Conservation (phyloP, 805 yeast genomes). For the Candida boidinii region DNA sequence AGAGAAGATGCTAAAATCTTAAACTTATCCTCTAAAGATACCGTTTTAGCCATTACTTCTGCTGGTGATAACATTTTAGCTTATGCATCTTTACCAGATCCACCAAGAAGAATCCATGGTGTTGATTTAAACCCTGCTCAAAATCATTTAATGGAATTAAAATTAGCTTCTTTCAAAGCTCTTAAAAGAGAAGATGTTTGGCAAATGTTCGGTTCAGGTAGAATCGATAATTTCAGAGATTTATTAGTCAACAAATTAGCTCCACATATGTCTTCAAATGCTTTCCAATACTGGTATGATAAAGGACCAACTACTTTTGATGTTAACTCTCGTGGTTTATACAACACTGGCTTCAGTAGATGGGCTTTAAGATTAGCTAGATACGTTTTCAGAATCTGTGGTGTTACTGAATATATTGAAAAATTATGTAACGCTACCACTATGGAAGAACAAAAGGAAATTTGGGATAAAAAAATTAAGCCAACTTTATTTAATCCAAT, state of each 20-base stretch:
- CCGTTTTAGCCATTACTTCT: conserved; percentile 75
- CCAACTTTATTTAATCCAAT: conserved; percentile 68
- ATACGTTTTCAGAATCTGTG: conserved; percentile 48
- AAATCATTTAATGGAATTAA: conserved; percentile 71
- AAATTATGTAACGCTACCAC: conserved; percentile 49
- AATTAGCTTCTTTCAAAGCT: conserved; percentile 59
- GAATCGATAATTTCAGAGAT: conserved; percentile 40
- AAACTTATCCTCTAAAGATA: conserved; percentile 52
- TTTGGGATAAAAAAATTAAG: conserved; percentile 56
- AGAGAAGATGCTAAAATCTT: conserved; percentile 67
- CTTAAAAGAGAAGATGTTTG: conserved; percentile 54
- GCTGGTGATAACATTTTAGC: conserved; percentile 79
- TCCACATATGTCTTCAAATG: conserved; percentile 68
- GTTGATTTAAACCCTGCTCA: conserved; percentile 82
- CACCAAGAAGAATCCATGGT: conserved; percentile 75
- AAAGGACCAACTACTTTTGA: conserved; percentile 53
- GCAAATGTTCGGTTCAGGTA: conserved; percentile 73
- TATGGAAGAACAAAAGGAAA: conserved; percentile 49
- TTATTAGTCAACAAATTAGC: conserved; percentile 49
- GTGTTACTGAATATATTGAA: conserved; percentile 42
- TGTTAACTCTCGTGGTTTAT: conserved; percentile 50
- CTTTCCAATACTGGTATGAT: conserved; percentile 73
- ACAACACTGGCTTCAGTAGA: conserved; percentile 78
- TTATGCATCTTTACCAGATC: conserved; percentile 61
- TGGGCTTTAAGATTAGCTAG: conserved; percentile 75